phyloP scores from a whole-genome alignment of 352 stramenopile genomes.

The Pythium volutum region DNA sequence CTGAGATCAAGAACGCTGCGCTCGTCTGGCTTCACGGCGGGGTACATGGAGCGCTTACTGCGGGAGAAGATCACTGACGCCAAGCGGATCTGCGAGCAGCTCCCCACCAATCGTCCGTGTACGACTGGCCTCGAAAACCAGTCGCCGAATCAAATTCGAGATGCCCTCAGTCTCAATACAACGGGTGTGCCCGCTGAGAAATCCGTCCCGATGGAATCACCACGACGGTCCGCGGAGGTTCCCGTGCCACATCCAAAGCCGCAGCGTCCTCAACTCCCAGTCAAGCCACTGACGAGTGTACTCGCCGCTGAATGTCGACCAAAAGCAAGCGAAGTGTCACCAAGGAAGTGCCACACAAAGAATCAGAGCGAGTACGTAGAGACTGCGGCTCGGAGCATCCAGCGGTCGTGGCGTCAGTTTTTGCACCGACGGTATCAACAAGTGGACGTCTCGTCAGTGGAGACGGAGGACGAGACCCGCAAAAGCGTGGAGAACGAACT shows the following conservation, averaged over 20 bases:
- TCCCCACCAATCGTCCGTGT: background rate
- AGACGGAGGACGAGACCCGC: background rate
- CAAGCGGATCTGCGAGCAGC: conserved; percentile 25
- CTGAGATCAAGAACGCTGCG: background rate
- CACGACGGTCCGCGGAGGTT: background rate
- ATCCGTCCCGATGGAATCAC: background rate
- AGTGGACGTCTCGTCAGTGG: background rate
- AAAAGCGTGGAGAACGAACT: background rate
- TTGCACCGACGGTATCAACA: background rate
- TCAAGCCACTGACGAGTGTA: background rate
- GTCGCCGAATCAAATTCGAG: background rate
- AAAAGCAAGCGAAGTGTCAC: background rate
- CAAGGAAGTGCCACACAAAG: background rate
- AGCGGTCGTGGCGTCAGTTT: background rate
- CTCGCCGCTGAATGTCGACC: background rate
- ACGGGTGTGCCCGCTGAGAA: background rate
- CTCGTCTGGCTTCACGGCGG: background rate
- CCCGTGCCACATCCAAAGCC: conserved; percentile 17
- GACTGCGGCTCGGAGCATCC: conserved; percentile 7
- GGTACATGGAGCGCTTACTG: conserved; percentile 25
- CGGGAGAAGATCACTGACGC: conserved; percentile 40
- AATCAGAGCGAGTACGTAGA: background rate
- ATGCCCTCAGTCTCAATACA: background rate
- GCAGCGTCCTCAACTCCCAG: conserved; percentile 1
- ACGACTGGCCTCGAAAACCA: conserved; percentile 1